Evolutionary conservation across 257 asterid genomes (phyloP).

Genomic region (Ballota nigra): DNA sequence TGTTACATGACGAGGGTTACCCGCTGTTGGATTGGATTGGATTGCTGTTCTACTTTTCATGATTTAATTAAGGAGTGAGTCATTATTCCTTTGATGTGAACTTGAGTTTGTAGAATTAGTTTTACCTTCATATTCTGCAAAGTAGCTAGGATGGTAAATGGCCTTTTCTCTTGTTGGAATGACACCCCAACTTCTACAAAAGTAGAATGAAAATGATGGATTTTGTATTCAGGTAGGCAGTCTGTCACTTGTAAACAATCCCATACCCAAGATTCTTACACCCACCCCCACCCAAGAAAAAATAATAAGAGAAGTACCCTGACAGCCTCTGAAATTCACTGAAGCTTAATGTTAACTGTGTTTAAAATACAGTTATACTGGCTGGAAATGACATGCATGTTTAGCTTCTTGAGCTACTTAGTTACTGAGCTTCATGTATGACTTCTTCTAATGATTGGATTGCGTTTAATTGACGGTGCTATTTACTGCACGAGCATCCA

Average conservation of each 20-base stretch:
- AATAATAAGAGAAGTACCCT: neutral
- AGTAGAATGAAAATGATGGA: constrained; percentile 1
- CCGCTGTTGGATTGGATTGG: neutral
- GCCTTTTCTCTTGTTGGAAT: constrained; percentile 20
- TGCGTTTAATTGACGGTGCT: neutral
- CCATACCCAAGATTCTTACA: neutral
- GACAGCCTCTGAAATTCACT: neutral
- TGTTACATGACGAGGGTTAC: neutral
- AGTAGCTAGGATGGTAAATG: constrained; percentile 23
- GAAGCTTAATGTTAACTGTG: constrained; percentile 6
- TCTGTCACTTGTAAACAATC: constrained; percentile 17
- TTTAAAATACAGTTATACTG: neutral
- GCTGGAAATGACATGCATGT: neutral
- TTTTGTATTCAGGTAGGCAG: constrained; percentile 22
- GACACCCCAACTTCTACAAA: constrained; percentile 13
- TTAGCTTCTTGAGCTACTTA: neutral
- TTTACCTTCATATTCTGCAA: constrained; percentile 10
- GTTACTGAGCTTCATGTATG: neutral
- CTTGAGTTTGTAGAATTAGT: constrained; percentile 17
- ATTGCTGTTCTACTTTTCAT: constrained; percentile 1
- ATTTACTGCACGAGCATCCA: neutral
- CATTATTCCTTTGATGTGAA: constrained; percentile 6
- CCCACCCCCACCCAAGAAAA: neutral
- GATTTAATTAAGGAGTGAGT: neutral
- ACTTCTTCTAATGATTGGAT: constrained; percentile 6